Evolutionary conservation across 1,284 basidiomycete species (phyloP).

Genomic region (Porodaedalea pini): DNA sequence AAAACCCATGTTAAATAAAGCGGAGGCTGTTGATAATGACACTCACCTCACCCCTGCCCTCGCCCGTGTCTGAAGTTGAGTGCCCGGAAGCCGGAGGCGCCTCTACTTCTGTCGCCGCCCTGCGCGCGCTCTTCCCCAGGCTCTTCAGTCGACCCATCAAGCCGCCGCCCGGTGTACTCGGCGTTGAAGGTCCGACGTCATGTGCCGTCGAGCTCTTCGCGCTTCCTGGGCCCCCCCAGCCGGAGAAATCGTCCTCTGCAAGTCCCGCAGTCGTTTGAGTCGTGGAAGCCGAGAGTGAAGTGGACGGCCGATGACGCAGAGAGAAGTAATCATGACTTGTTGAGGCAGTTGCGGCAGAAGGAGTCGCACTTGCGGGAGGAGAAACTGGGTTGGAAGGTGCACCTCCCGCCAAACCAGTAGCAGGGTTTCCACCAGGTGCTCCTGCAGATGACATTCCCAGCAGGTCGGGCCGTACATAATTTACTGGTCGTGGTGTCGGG

Average conservation of each 20-base stretch:
- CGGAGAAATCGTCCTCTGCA: slow-evolving; percentile 51
- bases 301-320: slow-evolving; percentile 43
- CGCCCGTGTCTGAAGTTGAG: slow-evolving; percentile 22
- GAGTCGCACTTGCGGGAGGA: slow-evolving; percentile 7
- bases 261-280: slow-evolving; percentile 25
- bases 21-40: slow-evolving; percentile 1
- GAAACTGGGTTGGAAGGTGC: not conserved
- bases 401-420: not conserved
- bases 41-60: slow-evolving; percentile 28
- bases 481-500: slow-evolving; percentile 28
- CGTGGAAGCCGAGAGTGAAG: slow-evolving; percentile 21
- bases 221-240: slow-evolving; percentile 45
- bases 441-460: slow-evolving; percentile 23
- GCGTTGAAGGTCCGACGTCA: slow-evolving; percentile 38
- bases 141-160: slow-evolving; percentile 78
- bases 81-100: slow-evolving; percentile 30
- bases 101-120: slow-evolving; percentile 40
- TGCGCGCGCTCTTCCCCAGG: slow-evolving; percentile 60
- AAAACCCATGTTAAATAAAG: not conserved
- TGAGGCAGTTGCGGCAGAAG: slow-evolving; percentile 2
- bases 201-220: slow-evolving; percentile 25
- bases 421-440: slow-evolving; percentile 26
- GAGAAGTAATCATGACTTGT: slow-evolving; percentile 51
- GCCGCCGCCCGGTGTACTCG: slow-evolving; percentile 42
- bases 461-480: slow-evolving; percentile 25